Percentiles rank a stretch among this genome's conserved stretches.
Conservation (phyloP, 352 stramenopile genomes). For the Phytopythium kandeliae region DNA sequence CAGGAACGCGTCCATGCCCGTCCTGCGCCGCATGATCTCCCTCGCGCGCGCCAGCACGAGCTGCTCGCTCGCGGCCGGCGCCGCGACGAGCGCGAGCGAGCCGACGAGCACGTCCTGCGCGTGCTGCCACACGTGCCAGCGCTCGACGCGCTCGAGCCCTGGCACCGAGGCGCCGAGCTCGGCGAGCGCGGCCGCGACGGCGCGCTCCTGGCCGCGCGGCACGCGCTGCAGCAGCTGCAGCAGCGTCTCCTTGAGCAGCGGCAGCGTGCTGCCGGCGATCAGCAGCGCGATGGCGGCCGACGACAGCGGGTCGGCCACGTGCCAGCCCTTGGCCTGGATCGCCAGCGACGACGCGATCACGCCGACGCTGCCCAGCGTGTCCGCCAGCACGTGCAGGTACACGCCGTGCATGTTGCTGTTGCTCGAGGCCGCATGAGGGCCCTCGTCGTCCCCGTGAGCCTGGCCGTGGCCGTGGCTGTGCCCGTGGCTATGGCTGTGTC, state of each 20-base stretch:
- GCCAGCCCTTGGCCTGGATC: constrained; percentile 80
- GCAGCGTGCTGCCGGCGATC: constrained; percentile 79
- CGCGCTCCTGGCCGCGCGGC: constrained; percentile 41
- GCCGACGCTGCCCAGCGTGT: constrained; percentile 85
- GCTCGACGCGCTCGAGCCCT: constrained; percentile 36
- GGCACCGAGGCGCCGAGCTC: constrained; percentile 39
- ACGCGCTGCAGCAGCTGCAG: constrained; percentile 69
- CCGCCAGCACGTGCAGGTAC: constrained; percentile 86
- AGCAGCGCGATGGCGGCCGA: constrained; percentile 81
- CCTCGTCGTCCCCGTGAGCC: constrained; percentile 43
- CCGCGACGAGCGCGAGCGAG: constrained; percentile 54
- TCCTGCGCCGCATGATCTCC: constrained; percentile 37
- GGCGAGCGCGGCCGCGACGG: constrained; percentile 36
- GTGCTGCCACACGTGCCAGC: constrained; percentile 79
- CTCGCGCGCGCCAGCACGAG: constrained; percentile 40
- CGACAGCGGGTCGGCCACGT: constrained; percentile 77
- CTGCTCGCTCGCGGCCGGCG: constrained; percentile 41
- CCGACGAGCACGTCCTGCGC: constrained; percentile 52
- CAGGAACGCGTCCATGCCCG: constrained; percentile 42
- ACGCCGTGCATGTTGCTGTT: constrained; percentile 91
- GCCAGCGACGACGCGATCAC: constrained; percentile 87
- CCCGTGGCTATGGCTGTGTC: constrained; percentile 34
- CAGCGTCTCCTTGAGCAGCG: constrained; percentile 68
- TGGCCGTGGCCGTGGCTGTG: constrained; percentile 30
- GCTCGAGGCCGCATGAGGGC: constrained; percentile 19